Evolutionary conservation across 2,329 filamentous ascomycete genomes (phyloP).

Genomic region (Myrmaecium sp.): DNA sequence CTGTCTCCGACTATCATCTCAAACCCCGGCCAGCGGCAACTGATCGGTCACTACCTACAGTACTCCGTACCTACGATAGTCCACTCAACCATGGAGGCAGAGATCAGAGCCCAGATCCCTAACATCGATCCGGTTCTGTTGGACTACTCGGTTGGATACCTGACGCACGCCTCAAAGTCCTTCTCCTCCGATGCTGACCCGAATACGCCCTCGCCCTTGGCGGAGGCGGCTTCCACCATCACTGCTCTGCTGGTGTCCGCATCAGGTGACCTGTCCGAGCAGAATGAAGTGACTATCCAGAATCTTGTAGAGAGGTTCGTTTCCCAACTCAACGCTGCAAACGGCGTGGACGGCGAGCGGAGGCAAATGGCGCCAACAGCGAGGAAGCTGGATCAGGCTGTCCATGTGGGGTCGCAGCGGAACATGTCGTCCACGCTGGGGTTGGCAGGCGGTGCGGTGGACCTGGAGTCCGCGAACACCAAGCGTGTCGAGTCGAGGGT

Average conservation of each 20-base stretch:
- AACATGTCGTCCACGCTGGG: constrained; percentile 95
- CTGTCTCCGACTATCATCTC: constrained; percentile 8
- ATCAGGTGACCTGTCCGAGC: constrained; percentile 60
- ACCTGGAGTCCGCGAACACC: constrained; percentile 81
- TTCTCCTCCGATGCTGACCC: constrained; percentile 59
- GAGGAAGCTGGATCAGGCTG: constrained; percentile 78
- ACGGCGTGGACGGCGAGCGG: constrained; percentile 49
- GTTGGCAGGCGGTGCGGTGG: constrained; percentile 66
- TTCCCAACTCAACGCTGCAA: constrained; percentile 56
- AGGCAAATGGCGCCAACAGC: constrained; percentile 58
- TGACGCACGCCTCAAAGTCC: constrained; percentile 78
- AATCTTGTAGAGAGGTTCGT: constrained; percentile 84
- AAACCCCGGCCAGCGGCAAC: constrained; percentile 6
- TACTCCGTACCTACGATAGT: constrained; percentile 6
- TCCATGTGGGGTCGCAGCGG: constrained; percentile 82
- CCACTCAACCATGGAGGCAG: constrained; percentile 60
- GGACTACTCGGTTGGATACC: constrained; percentile 85
- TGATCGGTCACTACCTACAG: constrained; percentile 2
- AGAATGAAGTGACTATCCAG: constrained; percentile 62
- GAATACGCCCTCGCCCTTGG: constrained; percentile 54
- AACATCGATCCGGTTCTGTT: constrained; percentile 78
- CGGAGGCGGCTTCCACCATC: constrained; percentile 68
- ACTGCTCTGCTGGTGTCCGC: constrained; percentile 84
- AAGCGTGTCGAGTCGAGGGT: constrained; percentile 96
- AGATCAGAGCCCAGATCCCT: constrained; percentile 70